A percentile compares a stretch with the other conserved stretches of the same genome.
Conservation (phyloP, 2,329 filamentous ascomycete species). For the Emmonsiellopsis sp. region DNA sequence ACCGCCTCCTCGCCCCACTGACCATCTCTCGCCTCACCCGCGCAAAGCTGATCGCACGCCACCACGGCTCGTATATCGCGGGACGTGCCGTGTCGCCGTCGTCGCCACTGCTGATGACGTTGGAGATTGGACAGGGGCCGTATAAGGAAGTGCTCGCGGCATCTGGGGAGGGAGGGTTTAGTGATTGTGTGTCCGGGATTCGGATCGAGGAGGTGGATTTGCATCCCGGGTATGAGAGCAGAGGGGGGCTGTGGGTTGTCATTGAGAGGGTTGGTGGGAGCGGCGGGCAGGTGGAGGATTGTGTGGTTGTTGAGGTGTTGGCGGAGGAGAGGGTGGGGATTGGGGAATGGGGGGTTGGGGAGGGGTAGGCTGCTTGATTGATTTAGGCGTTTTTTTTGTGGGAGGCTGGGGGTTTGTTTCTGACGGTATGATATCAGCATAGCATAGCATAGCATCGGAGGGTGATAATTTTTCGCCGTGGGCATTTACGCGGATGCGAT, state of each 20-base stretch:
- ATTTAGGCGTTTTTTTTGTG: too few relatives aligned
- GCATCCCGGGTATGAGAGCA: slow-evolving; percentile 48
- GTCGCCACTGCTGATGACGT: slow-evolving; percentile 55
- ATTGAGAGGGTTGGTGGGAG: slow-evolving; percentile 66
- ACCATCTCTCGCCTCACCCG: slow-evolving; percentile 48
- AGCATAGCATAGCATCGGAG: too few relatives aligned
- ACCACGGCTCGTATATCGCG: slow-evolving; percentile 33
- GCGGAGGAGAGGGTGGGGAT: slow-evolving; percentile 34
- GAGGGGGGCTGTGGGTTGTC: slow-evolving; percentile 64
- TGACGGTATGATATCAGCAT: too few relatives aligned
- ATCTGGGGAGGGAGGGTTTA: slow-evolving; percentile 66
- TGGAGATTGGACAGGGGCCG: slow-evolving; percentile 65
- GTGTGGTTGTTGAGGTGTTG: slow-evolving; percentile 34
- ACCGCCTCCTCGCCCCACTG: slow-evolving; percentile 46
- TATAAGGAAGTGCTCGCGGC: slow-evolving; percentile 55
- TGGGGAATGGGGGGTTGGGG: slow-evolving; percentile 30
- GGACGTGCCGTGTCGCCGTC: slow-evolving; percentile 25
- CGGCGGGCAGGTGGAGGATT: slow-evolving; percentile 39
- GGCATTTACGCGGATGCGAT: too few relatives aligned
- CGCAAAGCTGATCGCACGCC: slow-evolving; percentile 47
- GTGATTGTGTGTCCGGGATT: slow-evolving; percentile 56
- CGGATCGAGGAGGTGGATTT: slow-evolving; percentile 67
- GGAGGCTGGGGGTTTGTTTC: too few relatives aligned
- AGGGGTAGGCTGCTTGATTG: slow-evolving; percentile 2
- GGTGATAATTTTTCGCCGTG: too few relatives aligned